Base-by-base conservation (phyloP, 1,284 basidiomycete species). In the Boletus hoseneyae region DNA sequence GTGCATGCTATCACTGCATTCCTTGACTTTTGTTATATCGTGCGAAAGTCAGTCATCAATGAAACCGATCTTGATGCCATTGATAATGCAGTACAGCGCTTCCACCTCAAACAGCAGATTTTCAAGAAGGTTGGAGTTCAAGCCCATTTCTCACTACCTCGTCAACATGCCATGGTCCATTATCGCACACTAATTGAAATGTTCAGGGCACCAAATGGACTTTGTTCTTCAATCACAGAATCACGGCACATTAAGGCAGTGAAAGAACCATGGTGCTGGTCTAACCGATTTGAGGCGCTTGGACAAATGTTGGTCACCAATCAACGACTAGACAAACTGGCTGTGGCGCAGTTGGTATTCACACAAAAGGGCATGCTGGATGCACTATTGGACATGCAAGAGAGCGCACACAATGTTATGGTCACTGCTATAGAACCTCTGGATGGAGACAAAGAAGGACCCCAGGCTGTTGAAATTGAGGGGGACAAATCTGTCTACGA, bases 11-110 rank as follows among this genome's bases (percentile, higher is more conserved):
- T 47, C 15, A 15, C 30, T 2, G 54, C 61, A 1, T 56, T 63
- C 19, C 47, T 65, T 0, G 56, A 65, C 36, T 60, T 60, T 33
- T 60, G 53, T 42, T 68, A 66, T 39, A 47, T 62, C 6, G 51
- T 54, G 3, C 54, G 58, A 1, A 45, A 46, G 9, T 34, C 51
- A 1, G 34, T 40, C 4, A 56, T 58, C 11, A 40, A 48, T n/a
- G 38, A 41, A 39, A 45, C 54, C 0, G 30, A 52, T 0, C 36
- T 67, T 3, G 27, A 23, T 0, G 36, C 29, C 0, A 66, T 65
- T 23, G 56, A 62, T 18, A 6, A 46, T 0, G 37, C 56, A 0
- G 40, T 61, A 1, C 5, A 13, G 6, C 16, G 34, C 5, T 61
- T 57, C 34, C 50, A 61, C 35, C 11, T 44, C 3, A 45, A 57